Evolutionary conservation across 2,329 filamentous ascomycete species (phyloP).

Genomic region (Nectriaceae sp.): DNA sequence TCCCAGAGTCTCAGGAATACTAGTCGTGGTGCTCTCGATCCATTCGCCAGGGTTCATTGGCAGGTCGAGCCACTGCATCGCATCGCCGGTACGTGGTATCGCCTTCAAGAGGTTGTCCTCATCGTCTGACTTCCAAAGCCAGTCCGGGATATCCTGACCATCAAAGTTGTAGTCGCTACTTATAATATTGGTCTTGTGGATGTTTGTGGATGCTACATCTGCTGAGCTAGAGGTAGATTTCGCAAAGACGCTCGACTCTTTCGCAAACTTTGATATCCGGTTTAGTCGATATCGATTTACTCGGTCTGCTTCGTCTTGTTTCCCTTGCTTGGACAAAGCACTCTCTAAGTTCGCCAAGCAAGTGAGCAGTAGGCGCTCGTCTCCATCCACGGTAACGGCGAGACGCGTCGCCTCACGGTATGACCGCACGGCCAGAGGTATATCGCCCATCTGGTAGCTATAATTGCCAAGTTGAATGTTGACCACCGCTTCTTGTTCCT

Average conservation of each 20-base stretch:
- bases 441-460: conserved; percentile 30
- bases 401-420: conserved; percentile 33
- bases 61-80: not conserved
- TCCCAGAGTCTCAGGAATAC: not conserved
- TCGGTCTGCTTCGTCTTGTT: conserved; percentile 26
- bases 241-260: conserved; percentile 28
- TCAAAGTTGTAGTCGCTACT: not conserved
- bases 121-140: not conserved
- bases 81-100: not conserved
- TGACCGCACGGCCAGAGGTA: conserved; percentile 29
- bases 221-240: not conserved
- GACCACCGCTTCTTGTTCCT: conserved; percentile 34
- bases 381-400: conserved; percentile 28
- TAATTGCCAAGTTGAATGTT: conserved; percentile 36
- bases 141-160: not conserved
- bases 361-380: conserved; percentile 34
- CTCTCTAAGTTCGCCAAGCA: conserved; percentile 37
- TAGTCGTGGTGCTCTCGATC: not conserved
- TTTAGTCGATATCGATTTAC: conserved; percentile 31
- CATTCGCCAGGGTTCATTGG: not conserved
- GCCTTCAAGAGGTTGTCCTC: not conserved
- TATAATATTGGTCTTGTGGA: not conserved
- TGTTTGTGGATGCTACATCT: not conserved
- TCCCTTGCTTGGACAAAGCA: conserved; percentile 24
- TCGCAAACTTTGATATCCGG: conserved; percentile 32